Conservation (phyloP, 441 rosid genomes). For the Metrosideros polymorpha region DNA sequence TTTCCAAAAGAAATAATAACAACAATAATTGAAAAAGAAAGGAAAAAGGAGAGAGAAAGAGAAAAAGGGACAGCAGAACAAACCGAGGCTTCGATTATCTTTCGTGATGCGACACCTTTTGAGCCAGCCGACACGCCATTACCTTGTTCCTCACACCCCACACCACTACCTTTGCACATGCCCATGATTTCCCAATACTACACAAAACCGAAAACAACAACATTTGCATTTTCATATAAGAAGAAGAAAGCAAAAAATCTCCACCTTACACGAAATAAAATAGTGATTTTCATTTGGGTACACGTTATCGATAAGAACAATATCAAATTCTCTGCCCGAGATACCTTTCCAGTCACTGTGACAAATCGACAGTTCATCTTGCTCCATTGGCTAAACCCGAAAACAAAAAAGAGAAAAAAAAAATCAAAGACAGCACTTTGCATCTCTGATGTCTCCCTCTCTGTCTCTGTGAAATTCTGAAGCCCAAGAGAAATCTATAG, state of each 20-base stretch:
- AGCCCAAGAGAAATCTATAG: slow-evolving; percentile 6
- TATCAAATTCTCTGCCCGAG: background rate
- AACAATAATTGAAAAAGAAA: background rate
- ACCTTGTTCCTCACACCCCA: slow-evolving; percentile 11
- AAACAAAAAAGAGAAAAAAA: background rate
- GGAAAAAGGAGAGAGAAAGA: background rate
- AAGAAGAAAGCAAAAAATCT: background rate
- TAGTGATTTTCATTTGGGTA: background rate
- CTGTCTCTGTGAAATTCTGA: background rate
- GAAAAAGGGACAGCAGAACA: background rate
- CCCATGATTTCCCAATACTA: background rate
- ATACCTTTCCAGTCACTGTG: background rate
- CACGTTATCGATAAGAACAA: background rate
- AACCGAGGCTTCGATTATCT: background rate
- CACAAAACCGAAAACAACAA: background rate
- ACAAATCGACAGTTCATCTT: background rate
- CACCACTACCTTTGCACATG: slow-evolving; percentile 15
- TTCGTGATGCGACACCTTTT: slow-evolving; percentile 12
- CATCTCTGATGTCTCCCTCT: background rate
- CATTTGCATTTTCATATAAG: slow-evolving; percentile 3
- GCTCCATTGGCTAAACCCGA: background rate
- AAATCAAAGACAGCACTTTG: background rate
- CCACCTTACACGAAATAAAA: too few species aligned
- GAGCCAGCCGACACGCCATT: slow-evolving; percentile 30
- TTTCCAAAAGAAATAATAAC: background rate